Conservation (phyloP, 2,329 filamentous ascomycete genomes). For the Sporothrix humicola region DNA sequence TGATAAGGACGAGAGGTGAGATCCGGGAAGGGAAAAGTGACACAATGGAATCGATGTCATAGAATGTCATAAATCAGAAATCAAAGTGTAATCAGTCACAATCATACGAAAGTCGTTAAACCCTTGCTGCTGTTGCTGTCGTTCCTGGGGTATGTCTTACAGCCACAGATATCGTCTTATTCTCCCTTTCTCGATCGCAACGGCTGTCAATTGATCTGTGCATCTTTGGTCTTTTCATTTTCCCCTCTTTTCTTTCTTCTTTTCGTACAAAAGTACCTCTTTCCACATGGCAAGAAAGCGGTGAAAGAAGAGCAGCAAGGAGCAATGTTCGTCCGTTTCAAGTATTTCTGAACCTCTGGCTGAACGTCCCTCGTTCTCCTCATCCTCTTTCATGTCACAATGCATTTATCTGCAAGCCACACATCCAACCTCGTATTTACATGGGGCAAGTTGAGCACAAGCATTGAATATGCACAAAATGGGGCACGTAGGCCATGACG, state of each 20-base stretch:
- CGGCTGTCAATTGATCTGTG: background rate
- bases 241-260: background rate
- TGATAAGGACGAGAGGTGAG: background rate
- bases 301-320: background rate
- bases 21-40: background rate
- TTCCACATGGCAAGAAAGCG: no score
- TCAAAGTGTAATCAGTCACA: background rate
- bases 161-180: background rate
- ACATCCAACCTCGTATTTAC: background rate
- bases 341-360: background rate
- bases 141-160: background rate
- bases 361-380: background rate
- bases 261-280: background rate
- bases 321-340: background rate
- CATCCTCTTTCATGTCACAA: constrained; percentile 1
- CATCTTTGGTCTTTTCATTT: background rate
- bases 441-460: no score
- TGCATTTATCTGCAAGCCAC: background rate
- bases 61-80: background rate
- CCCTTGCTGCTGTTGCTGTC: background rate
- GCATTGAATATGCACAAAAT: background rate
- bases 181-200: background rate
- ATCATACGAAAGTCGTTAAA: background rate
- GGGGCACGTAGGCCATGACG: background rate
- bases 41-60: background rate